These are phyloP conservation scores for Didymella pomorum DNA, from an alignment of 2,329 filamentous ascomycete genomes.

Conservation along the genomic window DNA sequence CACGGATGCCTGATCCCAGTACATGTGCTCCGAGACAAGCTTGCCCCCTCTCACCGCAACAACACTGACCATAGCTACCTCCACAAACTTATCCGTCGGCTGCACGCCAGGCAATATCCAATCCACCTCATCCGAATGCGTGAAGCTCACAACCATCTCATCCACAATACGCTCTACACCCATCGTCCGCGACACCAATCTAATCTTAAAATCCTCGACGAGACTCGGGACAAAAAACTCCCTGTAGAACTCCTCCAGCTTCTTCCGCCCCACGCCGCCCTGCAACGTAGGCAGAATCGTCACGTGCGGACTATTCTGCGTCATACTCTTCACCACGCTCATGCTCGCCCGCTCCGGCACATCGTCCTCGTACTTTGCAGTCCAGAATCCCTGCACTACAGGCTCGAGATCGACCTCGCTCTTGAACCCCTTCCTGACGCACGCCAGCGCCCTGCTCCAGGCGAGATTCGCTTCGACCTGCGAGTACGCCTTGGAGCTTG, in stretches of 20 bases:
- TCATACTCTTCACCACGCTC: constrained; percentile 43
- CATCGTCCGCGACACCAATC: constrained; percentile 63
- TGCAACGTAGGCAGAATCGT: constrained; percentile 54
- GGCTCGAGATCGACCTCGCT: constrained; percentile 48
- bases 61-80: constrained; percentile 64
- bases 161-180: constrained; percentile 67
- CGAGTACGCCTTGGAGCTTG: constrained; percentile 49
- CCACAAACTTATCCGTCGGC: constrained; percentile 63
- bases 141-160: constrained; percentile 64
- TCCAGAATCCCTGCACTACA: constrained; percentile 45
- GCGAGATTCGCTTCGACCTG: constrained; percentile 53
- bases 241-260: constrained; percentile 61
- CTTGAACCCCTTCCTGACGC: constrained; percentile 49
- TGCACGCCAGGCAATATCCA: constrained; percentile 67
- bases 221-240: constrained; percentile 64
- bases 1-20: constrained; percentile 68
- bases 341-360: constrained; percentile 43
- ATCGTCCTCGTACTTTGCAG: constrained; percentile 45
- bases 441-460: constrained; percentile 53
- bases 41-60: constrained; percentile 62
- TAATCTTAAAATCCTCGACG: constrained; percentile 62
- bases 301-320: constrained; percentile 46
- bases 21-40: constrained; percentile 64
- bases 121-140: constrained; percentile 63
- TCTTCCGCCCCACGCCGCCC: constrained; percentile 54